Base-by-base conservation (phyloP, 176 grass and related monocot species). In the Tillandsia leiboldiana region DNA sequence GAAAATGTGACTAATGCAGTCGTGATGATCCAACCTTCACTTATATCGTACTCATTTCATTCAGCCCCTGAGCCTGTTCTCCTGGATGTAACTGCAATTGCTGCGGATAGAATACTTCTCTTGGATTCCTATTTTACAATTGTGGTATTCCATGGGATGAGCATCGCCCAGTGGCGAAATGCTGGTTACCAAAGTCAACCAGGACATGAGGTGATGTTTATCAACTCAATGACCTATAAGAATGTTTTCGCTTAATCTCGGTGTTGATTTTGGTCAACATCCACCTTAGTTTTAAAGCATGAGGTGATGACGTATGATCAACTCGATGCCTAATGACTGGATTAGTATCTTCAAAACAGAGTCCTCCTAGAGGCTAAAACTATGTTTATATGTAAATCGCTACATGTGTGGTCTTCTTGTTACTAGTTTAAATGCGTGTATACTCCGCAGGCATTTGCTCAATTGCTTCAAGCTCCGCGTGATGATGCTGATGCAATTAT, bases 181-280 rank as follows among this genome's bases (percentile, higher is more conserved):
- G 83, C 88, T 84, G 92, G 92, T 51, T 96, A 96, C 66, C 92
- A 96, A 78, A 68, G 91, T 84, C 86, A 91, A 91, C 69, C 78
- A 26, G 92, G 85, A 66, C 92, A 96, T 65, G 86, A 83, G 78
- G 92, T 91, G 70, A 84, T 79, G 33, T 73, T 42, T 72, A 49
- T 72, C 47, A 69, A 26, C 28, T 65, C 48, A 47, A 73, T 78
- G 18, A 26, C 12, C 33, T 42, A 42, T 42, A 42, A 42, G 7
- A 6, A 42, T 42, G 33, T 42, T 7, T 4, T 42, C 33, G 33
- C 33, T 42, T 42, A 7, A 42, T 3, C 33, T 42, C 7, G 7
- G 33, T 42, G 33, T 42, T 42, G 33, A 42, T 42, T 42, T 42
- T 42, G 33, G 33, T 42, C 33, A 42, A 42, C 33, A 42, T 42